phyloP scores from a whole-genome alignment of 345 rosid genomes.

The Mallotus nudiflorus region DNA sequence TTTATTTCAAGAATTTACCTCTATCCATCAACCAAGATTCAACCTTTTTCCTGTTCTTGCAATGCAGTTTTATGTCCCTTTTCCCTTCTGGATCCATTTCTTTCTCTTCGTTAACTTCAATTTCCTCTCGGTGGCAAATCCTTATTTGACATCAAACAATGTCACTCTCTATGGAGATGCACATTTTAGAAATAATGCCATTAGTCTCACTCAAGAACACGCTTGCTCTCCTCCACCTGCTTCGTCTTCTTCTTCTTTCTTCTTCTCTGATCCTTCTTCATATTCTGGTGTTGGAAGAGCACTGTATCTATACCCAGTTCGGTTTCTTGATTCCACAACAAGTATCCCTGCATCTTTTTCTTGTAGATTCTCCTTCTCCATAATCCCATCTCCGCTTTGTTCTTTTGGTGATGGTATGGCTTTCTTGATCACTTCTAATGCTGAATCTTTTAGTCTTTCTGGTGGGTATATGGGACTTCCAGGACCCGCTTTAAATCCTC shows the following conservation, averaged over 20 bases:
- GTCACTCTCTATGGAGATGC: slow-evolving; percentile 74
- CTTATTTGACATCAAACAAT: slow-evolving; percentile 43
- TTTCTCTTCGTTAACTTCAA: slow-evolving; percentile 33
- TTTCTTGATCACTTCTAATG: slow-evolving; percentile 73
- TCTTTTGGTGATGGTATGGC: slow-evolving; percentile 76
- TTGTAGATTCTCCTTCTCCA: slow-evolving; percentile 66
- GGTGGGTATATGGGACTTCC: slow-evolving; percentile 74
- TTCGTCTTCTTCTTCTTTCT: slow-evolving; percentile 29
- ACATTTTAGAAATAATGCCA: slow-evolving; percentile 44
- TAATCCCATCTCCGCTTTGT: slow-evolving; percentile 51
- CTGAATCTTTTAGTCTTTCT: slow-evolving; percentile 60
- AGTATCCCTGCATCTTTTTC: slow-evolving; percentile 62
- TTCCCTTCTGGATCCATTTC: slow-evolving; percentile 37
- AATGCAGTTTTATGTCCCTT: slow-evolving; percentile 19
- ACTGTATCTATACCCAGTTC: slow-evolving; percentile 52
- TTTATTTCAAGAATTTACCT: background rate
- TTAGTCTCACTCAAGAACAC: slow-evolving; percentile 64
- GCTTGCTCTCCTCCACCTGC: slow-evolving; percentile 33
- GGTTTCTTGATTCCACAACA: slow-evolving; percentile 52
- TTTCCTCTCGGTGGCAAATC: slow-evolving; percentile 32
- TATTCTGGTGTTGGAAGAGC: slow-evolving; percentile 53
- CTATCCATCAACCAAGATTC: background rate
- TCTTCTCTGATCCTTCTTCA: slow-evolving; percentile 15
- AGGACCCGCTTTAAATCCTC: slow-evolving; percentile 33
- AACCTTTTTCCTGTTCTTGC: background rate